Evolutionary conservation across 2,329 filamentous ascomycete genomes (phyloP), one percentile per base, ranked within the genome.

Genomic region (Blastomyces parvus): DNA sequence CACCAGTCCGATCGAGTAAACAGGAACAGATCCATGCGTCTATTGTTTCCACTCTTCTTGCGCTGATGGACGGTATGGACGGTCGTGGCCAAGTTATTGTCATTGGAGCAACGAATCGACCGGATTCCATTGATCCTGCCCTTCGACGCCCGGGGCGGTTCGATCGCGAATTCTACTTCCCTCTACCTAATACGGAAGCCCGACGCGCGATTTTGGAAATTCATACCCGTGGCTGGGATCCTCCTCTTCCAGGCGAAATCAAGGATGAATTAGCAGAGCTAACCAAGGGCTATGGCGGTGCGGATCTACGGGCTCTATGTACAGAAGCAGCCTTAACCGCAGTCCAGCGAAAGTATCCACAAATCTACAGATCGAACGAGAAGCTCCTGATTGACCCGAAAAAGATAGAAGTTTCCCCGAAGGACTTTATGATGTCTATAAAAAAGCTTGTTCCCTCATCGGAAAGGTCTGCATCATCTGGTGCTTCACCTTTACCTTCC

Each of bases 21-120:
- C 93, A 97, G 77, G 94, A 99, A 74, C 94, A 99, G 77, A 97
- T 97, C 64, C 94, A 99, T 76, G 91, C 94, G 6, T 97, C 93
- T 1, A 99, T 99, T 67, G 93, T 97, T 17, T 95, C 92, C 1
- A 97, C 92, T 0, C 79, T 97, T n/a, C 80, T 97, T 64, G 92
- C 92, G 0, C 78, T 97, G 70, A 97, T 97, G 92, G 92, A 97
- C 75, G 92, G 92, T 66, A 97, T 97, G 92, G 93, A 97, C 71
- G 92, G 91, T n/a, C 88, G 92, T 73, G 93, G 93, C 38, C 94
- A 99, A 76, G 94, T 99, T 65, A 96, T 99, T 73, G 92, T 99
- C 44, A 97, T 99, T 70, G 94, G 94, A 68, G 94, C 94, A n/a
- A 95, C 94, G 71, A 99, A 99, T 84, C 87, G 94, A 69, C 94